phyloP scores from a whole-genome alignment of 371 early-diverging fungal species.

The Lichtheimia ramosa region DNA sequence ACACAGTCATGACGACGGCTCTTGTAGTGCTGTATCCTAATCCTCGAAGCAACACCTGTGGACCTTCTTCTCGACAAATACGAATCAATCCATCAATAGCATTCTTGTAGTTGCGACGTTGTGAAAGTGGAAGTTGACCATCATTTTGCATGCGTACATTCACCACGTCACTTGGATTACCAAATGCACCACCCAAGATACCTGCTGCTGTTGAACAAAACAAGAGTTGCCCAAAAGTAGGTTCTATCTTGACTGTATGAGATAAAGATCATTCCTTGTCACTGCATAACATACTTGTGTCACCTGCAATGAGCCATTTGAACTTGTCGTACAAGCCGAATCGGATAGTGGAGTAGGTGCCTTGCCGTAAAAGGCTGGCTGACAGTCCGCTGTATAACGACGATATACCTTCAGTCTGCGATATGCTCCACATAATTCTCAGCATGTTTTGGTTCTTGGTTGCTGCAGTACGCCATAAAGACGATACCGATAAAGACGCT shows the following conservation, averaged over 20 bases:
- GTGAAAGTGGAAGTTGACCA: slow-evolving; percentile 56
- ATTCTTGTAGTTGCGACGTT: slow-evolving; percentile 62
- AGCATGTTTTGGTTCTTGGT: slow-evolving; percentile 31
- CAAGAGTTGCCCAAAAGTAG: slow-evolving; percentile 44
- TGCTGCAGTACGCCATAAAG: slow-evolving; percentile 14
- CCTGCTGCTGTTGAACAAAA: slow-evolving; percentile 59
- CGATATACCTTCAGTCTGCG: slow-evolving; percentile 39
- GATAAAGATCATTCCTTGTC: too few relatives aligned
- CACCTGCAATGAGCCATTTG: slow-evolving; percentile 43
- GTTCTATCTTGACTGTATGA: slow-evolving; percentile 17
- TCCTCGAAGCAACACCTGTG: slow-evolving; percentile 53
- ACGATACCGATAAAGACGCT: slow-evolving; percentile 15
- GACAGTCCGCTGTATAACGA: slow-evolving; percentile 65
- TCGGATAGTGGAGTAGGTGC: slow-evolving; percentile 73
- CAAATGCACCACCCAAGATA: slow-evolving; percentile 63
- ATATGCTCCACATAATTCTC: slow-evolving; percentile 42
- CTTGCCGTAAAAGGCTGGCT: slow-evolving; percentile 67
- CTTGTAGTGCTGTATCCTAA: slow-evolving; percentile 61
- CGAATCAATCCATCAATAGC: slow-evolving; percentile 63
- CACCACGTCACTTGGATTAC: slow-evolving; percentile 74
- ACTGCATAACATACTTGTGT: too few relatives aligned
- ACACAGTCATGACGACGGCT: slow-evolving; percentile 65
- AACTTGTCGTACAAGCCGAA: slow-evolving; percentile 68
- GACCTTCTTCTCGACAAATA: slow-evolving; percentile 60
- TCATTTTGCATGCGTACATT: slow-evolving; percentile 76